These are phyloP conservation scores for Phytophthora boehmeriae DNA, from an alignment of 352 stramenopile genomes.

Conservation along the genomic window DNA sequence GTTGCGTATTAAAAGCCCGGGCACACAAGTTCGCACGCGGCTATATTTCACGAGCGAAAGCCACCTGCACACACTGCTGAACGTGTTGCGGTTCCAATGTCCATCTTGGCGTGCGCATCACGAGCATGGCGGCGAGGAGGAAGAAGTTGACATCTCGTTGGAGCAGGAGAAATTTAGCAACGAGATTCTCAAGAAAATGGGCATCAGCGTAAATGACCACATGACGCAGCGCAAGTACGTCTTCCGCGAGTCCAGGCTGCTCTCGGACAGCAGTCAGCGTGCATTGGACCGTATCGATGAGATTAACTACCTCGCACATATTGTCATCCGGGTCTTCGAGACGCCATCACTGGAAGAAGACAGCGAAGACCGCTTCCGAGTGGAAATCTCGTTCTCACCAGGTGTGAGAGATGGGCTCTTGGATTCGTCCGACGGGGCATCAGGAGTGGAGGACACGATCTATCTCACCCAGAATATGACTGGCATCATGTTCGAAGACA, in stretches of 20 bases:
- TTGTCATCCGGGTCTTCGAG: slow-evolving; percentile 99
- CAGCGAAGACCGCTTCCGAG: slow-evolving; percentile 83
- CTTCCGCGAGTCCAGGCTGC: slow-evolving; percentile 82
- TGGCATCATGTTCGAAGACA: slow-evolving; percentile 89
- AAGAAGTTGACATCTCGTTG: slow-evolving; percentile 75
- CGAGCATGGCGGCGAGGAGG: slow-evolving; percentile 55
- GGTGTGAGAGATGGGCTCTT: slow-evolving; percentile 59
- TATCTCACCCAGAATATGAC: slow-evolving; percentile 89
- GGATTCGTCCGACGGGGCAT: slow-evolving; percentile 9
- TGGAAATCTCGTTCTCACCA: slow-evolving; percentile 87
- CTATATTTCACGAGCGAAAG: slow-evolving; percentile 99
- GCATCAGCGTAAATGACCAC: slow-evolving; percentile 81
- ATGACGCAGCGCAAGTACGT: slow-evolving; percentile 85
- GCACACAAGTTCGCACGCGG: slow-evolving; percentile 92
- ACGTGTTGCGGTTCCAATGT: slow-evolving; percentile 95
- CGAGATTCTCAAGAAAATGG: slow-evolving; percentile 85
- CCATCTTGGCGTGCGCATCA: slow-evolving; percentile 69
- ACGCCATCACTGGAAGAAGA: slow-evolving; percentile 87
- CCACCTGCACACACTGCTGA: slow-evolving; percentile 98
- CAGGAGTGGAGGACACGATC: slow-evolving; percentile 70
- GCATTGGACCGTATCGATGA: slow-evolving; percentile 91
- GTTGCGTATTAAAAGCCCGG: slow-evolving; percentile 94
- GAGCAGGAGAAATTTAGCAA: slow-evolving; percentile 88
- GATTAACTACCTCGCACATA: slow-evolving; percentile 98
- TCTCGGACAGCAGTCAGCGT: slow-evolving; percentile 69